These are phyloP conservation scores for Kazachstania psychrophila DNA, from an alignment of 805 yeast genomes.

Conservation along the genomic window DNA sequence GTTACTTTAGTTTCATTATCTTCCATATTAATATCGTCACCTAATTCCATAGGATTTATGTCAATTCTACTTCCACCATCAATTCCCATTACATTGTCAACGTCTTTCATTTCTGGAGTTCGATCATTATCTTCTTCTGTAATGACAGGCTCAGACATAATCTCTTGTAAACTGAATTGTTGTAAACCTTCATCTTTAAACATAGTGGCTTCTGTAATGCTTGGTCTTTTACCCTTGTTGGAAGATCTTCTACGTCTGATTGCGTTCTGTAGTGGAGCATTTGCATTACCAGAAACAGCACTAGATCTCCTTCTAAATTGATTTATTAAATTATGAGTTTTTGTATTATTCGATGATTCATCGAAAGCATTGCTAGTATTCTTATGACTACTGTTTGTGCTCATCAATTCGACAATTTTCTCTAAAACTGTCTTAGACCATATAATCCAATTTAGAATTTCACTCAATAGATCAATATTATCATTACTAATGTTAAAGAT, in stretches of 20 bases:
- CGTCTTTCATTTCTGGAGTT: slow-evolving; percentile 1
- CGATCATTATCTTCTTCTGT: slow-evolving; percentile 6
- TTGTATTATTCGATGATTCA: not conserved
- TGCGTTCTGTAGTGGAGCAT: not conserved
- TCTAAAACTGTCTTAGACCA: slow-evolving; percentile 22
- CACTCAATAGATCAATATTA: slow-evolving; percentile 20
- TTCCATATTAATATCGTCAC: slow-evolving; percentile 1
- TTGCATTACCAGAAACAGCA: not conserved
- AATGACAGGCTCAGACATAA: slow-evolving; percentile 21
- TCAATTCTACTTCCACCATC: slow-evolving; percentile 5
- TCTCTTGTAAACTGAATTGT: slow-evolving; percentile 27
- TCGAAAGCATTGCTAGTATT: not conserved
- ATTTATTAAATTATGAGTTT: not conserved
- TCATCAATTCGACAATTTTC: slow-evolving; percentile 6
- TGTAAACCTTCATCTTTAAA: slow-evolving; percentile 29
- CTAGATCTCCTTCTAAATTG: not conserved
- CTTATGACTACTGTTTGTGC: not conserved
- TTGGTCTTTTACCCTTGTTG: slow-evolving; percentile 22
- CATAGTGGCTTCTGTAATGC: slow-evolving; percentile 26
- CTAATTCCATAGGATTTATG: slow-evolving; percentile 6
- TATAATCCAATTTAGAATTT: slow-evolving; percentile 24
- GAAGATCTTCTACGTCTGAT: slow-evolving; percentile 24
- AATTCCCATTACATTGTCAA: slow-evolving; percentile 2
- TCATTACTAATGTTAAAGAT: slow-evolving; percentile 27
- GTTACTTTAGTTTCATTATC: not conserved